Percentiles rank a stretch among this genome's conserved stretches.
Evolutionary conservation across 2,329 filamentous ascomycete species (phyloP).

Genomic region (Fusarium odoratissimum): DNA sequence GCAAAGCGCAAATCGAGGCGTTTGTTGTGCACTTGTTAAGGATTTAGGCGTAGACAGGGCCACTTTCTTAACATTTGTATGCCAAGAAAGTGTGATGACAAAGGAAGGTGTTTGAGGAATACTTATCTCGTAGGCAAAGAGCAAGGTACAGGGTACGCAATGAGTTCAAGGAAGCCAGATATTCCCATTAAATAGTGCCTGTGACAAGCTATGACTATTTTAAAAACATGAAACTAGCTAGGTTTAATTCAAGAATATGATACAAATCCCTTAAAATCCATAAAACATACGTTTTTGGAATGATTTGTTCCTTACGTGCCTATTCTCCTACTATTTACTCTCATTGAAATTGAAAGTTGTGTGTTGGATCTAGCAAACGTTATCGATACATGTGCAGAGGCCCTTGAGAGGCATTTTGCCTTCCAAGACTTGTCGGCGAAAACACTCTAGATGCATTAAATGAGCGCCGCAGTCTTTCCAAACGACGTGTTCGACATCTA

Average conservation of each 20-base stretch:
- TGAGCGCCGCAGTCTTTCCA: not conserved
- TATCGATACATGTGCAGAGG: not conserved
- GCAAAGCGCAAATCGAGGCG: too few species aligned
- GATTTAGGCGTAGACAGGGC: too few species aligned
- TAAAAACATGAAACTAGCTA: too few species aligned
- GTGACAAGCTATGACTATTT: not conserved
- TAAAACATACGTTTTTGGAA: not conserved
- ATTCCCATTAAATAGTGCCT: not conserved
- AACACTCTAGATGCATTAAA: constrained; percentile 3
- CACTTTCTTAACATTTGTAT: too few species aligned
- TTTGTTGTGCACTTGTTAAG: too few species aligned
- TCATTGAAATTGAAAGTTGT: not conserved
- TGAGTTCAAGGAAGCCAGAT: not conserved
- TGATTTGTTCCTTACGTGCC: not conserved
- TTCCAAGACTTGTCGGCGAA: not conserved
- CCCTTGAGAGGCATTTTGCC: not conserved
- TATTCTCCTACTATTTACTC: not conserved
- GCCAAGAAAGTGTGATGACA: too few species aligned
- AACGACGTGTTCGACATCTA: not conserved
- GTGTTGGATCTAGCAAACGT: not conserved
- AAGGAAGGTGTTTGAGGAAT: too few species aligned
- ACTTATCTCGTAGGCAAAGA: not conserved
- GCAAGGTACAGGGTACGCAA: not conserved
- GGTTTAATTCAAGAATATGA: not conserved
- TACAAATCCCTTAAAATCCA: not conserved